Evolutionary conservation across 176 grass and related monocot species (phyloP).

Genomic region (Triticum timopheevii): DNA sequence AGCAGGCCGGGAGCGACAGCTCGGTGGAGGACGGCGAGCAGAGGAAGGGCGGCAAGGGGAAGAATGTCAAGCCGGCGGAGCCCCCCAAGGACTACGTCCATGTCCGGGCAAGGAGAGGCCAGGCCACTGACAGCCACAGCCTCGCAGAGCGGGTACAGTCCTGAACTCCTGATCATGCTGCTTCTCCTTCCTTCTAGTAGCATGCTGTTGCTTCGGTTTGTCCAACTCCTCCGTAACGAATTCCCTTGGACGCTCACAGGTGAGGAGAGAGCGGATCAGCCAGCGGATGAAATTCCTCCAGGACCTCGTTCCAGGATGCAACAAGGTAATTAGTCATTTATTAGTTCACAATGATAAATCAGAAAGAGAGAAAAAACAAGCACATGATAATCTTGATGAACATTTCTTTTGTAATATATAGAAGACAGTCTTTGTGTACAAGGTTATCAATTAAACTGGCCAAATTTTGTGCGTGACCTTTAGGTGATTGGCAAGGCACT

Average conservation of each 20-base stretch:
- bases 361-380: not conserved
- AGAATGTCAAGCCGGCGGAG: constrained; percentile 63
- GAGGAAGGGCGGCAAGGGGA: constrained; percentile 51
- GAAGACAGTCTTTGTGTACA: not conserved
- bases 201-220: not conserved
- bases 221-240: not conserved
- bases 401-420: not conserved
- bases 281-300: constrained; percentile 91
- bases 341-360: too few species aligned
- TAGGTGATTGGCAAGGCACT: constrained; percentile 91
- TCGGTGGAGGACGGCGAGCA: constrained; percentile 51
- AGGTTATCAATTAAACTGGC: constrained; percentile 3
- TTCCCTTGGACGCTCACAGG: constrained; percentile 40
- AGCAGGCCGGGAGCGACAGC: constrained; percentile 52
- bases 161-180: not conserved
- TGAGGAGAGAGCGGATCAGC: constrained; percentile 87
- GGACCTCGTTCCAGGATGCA: constrained; percentile 90
- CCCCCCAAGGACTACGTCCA: constrained; percentile 93
- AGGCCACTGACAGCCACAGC: constrained; percentile 95
- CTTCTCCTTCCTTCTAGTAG: not conserved
- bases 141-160: constrained; percentile 85
- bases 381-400: not conserved
- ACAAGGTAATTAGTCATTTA: constrained; percentile 49
- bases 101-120: constrained; percentile 92
- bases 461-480: constrained; percentile 18